Percentiles rank a stretch among this genome's conserved stretches.
Evolutionary conservation across 208 protist genomes (phyloP).

Genomic region (Herpetomonas muscarum): DNA sequence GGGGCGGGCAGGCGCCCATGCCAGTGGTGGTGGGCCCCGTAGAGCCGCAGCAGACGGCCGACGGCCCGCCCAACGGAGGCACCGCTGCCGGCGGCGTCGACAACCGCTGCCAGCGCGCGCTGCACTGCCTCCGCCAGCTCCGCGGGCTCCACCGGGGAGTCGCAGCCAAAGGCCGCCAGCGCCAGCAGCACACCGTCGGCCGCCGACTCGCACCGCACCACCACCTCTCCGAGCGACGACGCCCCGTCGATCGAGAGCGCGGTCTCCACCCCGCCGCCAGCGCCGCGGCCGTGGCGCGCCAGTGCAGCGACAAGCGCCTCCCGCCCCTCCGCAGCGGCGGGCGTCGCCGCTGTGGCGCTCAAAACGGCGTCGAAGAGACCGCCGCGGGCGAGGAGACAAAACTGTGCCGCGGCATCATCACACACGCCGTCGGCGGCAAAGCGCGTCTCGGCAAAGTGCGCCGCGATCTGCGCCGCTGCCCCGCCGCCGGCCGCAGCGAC

Average conservation of each 20-base stretch:
- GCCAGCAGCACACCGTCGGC: background rate
- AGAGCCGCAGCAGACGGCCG: no score
- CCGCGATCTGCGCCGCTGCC: conserved; percentile 10
- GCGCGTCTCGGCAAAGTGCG: no score
- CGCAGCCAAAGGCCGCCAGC: background rate
- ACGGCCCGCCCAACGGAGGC: no score
- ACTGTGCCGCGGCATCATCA: background rate
- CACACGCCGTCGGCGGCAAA: background rate
- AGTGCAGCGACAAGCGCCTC: background rate
- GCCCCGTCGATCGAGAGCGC: background rate
- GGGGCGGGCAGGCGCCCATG: no score
- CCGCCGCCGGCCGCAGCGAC: no score
- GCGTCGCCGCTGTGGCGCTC: background rate
- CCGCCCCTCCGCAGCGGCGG: background rate
- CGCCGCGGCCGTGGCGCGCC: no score
- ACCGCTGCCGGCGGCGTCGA: no score
- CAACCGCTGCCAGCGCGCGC: background rate
- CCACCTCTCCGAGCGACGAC: background rate
- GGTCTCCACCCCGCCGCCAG: background rate
- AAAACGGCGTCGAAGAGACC: background rate
- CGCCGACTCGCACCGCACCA: background rate
- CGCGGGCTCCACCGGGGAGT: background rate
- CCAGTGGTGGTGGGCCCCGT: no score
- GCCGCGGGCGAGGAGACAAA: background rate
- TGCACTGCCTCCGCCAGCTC: background rate